A percentile compares a stretch with the other conserved stretches of the same genome.
Evolutionary conservation across 2,329 filamentous ascomycete species (phyloP).

Genomic region (Paramyrothecium roridum): DNA sequence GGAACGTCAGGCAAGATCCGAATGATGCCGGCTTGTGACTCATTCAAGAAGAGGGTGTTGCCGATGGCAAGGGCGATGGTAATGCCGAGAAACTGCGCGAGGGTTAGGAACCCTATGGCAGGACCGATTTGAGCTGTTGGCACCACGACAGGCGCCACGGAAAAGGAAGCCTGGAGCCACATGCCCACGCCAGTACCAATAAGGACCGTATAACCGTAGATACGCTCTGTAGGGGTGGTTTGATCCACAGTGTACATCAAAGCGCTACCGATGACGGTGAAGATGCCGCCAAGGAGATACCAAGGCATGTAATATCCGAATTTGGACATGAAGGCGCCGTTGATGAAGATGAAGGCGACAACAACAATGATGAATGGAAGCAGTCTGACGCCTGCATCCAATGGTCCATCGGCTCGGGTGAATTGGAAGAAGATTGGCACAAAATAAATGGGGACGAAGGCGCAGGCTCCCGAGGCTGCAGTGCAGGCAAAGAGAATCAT

Average conservation of each 20-base stretch:
- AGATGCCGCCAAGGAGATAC: conserved; percentile 5
- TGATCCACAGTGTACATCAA: not conserved
- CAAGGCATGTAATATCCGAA: conserved; percentile 8
- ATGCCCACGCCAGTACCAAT: too few relatives aligned
- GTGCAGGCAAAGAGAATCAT: conserved; percentile 9
- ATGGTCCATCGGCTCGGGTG: conserved; percentile 4
- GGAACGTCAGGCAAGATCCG: too few relatives aligned
- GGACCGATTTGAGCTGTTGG: too few relatives aligned
- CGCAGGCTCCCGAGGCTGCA: not conserved
- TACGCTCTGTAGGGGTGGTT: too few relatives aligned
- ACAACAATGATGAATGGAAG: conserved; percentile 6
- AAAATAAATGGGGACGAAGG: conserved; percentile 9
- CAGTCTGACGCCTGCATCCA: conserved; percentile 9
- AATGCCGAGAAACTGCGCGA: too few relatives aligned
- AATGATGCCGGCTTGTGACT: too few relatives aligned
- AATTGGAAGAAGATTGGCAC: conserved; percentile 15
- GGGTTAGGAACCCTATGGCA: too few relatives aligned
- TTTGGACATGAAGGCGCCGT: not conserved
- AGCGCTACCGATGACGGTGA: conserved; percentile 3
- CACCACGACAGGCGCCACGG: too few relatives aligned
- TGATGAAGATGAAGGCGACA: conserved; percentile 1
- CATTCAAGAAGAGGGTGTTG: too few relatives aligned
- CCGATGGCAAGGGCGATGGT: too few relatives aligned
- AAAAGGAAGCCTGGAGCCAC: too few relatives aligned
- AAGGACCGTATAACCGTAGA: too few relatives aligned